Evolutionary conservation across 805 yeast genomes (phyloP), one percentile per base, ranked within the genome.

Genomic region (Ogataea methanolica): DNA sequence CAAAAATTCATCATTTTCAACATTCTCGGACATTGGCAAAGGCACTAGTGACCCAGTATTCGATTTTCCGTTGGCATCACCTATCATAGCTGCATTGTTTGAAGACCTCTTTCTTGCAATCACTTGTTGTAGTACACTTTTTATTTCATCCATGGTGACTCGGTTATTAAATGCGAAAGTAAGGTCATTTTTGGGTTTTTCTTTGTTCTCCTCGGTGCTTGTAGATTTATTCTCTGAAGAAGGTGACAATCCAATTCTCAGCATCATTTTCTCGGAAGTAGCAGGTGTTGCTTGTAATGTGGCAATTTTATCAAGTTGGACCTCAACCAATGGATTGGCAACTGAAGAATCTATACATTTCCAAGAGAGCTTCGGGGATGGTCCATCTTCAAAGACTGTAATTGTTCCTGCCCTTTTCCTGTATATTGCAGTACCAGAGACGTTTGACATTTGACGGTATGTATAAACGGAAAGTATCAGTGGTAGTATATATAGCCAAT

Each of bases 141-240:
- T 88, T 49, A 83, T 80, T 51, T 75, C 78, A 52, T 85, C 88
- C 88, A 90, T 85, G 7, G 86, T 84, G 17, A 80, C 79, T 43
- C 94, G 70, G 58, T 80, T 84, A 47, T 79, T 81, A 66, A 89
- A 88, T 1, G 85, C 73, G 51, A 90, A 80, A 37, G 77, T 65
- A 23, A 70, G 68, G 39, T 64, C 59, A 33, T 53, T 46, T 7
- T 55, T 43, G 46, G 55, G 23, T 43, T 47, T 57, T 54, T 17
- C n/a, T 16, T 43, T 57, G 49, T 44, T 60, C 26, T 62, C 22
- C 19, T 36, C 9, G n/a, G 40, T 11, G 26, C 8, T 12, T n/a
- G 40, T 4, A 11, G 36, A 1, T 29, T 31, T 23, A 29, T 17
- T 29, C 5, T 60, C 76, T 1, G 63, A 9, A 33, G 60, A 2